Percentiles rank a stretch among this genome's conserved stretches.
Evolutionary conservation across 2,329 filamentous ascomycete genomes (phyloP).

Genomic region (Phaeosphaeriaceae sp.): DNA sequence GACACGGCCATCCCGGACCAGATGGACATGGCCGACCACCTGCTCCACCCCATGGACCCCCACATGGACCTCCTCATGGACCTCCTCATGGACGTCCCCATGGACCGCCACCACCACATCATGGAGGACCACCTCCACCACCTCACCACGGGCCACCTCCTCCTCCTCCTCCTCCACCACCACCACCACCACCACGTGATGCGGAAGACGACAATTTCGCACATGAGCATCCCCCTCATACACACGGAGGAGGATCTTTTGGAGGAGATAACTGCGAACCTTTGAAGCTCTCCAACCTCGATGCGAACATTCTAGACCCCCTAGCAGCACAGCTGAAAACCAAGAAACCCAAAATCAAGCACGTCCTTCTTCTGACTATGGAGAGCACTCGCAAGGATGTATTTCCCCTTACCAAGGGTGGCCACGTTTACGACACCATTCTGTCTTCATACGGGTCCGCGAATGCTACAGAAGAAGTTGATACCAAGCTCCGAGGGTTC

Average conservation of each 20-base stretch:
- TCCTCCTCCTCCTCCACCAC: not conserved
- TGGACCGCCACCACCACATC: not conserved
- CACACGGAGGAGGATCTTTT: constrained; percentile 8
- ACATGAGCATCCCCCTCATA: constrained; percentile 1
- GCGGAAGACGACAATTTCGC: not conserved
- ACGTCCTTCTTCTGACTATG: constrained; percentile 21
- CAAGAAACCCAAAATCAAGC: constrained; percentile 19
- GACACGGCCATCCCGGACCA: not conserved
- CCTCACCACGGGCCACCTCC: not conserved
- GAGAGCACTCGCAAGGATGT: constrained; percentile 27
- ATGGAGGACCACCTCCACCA: too few species aligned
- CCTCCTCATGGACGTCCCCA: not conserved
- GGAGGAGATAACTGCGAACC: constrained; percentile 14
- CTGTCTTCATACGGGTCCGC: constrained; percentile 13
- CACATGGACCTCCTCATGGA: not conserved
- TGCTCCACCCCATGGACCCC: not conserved
- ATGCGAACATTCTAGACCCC: constrained; percentile 10
- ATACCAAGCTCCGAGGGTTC: constrained; percentile 15
- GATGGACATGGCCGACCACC: not conserved
- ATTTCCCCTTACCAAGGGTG: constrained; percentile 20
- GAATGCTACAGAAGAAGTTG: constrained; percentile 13
- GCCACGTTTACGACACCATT: constrained; percentile 20
- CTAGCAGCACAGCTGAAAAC: constrained; percentile 7
- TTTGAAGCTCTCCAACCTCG: constrained; percentile 20
- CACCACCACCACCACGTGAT: not conserved